Base-by-base conservation (phyloP, 2,329 filamentous ascomycete genomes). In the Blastomyces emzantsi region DNA sequence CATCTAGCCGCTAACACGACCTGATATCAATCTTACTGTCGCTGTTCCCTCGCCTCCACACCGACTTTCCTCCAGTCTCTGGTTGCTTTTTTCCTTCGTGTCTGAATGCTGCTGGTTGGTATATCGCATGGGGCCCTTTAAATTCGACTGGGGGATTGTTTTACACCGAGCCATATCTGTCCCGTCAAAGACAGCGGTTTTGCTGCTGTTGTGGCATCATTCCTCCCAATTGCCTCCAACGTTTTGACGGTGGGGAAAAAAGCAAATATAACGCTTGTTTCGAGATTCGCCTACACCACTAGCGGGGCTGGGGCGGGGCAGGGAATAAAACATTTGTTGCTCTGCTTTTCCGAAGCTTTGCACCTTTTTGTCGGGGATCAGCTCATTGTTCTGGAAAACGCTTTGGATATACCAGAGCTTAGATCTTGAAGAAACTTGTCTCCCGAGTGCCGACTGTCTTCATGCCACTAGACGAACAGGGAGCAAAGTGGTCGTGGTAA, bases 401-500 rank as follows among this genome's bases (percentile, higher is more conserved):
- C n/a, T 36, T 8, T n/a, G 7, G 30, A 36, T 19, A 36, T 17
- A 22, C 28, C 52, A n/a, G 11, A 36, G 52, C 19, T 36, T 25
- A 4, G 3, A 58, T 55, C 19, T 55, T 17, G 56, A 43, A 58
- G 43, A 8, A 13, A 25, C 33, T 45, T 7, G 7, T 33, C 15
- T 30, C 43, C 25, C 9, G 22, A 51, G 39, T 2, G 25, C 43
- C 41, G 11, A n/a, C 3, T 11, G 15, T 41, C 41, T 25, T n/a
- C 49, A 79, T 79, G 77, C 77, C 77, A 69, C 70, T 76, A 22
- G 77, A 79, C 55, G 76, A 78, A 71, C 72, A 77, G 69, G 75
- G 75, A 7, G 73, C 72, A 33, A 79, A 79, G 67, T 79, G 77
- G 77, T 77, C 77, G 51, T 79, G 77, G 77, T 79, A 74, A 61